These are phyloP conservation scores for Kwoniella dendrophila DNA, from an alignment of 768 basidiomycete genomes.

Conservation along the genomic window DNA sequence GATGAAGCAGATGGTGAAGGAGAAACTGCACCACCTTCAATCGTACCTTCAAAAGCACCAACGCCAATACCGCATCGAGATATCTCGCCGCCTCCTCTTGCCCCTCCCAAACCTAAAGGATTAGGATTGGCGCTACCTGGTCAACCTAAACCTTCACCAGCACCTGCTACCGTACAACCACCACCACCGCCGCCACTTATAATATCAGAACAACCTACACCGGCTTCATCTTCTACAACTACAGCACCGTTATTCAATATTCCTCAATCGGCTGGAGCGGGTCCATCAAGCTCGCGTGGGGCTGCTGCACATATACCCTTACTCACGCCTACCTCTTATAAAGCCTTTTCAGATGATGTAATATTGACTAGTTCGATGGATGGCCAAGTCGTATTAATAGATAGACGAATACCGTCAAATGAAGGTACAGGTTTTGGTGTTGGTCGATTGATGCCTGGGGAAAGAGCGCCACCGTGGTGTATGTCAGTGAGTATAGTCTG, in stretches of 20 bases:
- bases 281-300: conserved; percentile 9
- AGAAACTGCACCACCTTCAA: conserved; percentile 52
- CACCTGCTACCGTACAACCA: conserved; percentile 2
- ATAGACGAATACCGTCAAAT: conserved; percentile 64
- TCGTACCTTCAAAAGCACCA: conserved; percentile 14
- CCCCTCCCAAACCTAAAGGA: conserved; percentile 7
- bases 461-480: conserved; percentile 94
- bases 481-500: conserved; percentile 70
- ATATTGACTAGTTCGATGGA: conserved; percentile 88
- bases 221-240: conserved; percentile 24
- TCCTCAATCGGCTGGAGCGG: conserved; percentile 26
- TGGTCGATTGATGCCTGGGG: conserved; percentile 82
- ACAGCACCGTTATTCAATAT: conserved; percentile 25
- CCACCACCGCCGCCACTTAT: conserved; percentile 34
- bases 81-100: conserved; percentile 14
- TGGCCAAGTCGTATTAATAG: conserved; percentile 90
- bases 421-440: conserved; percentile 66
- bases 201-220: conserved; percentile 26
- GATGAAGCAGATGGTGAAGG: conserved; percentile 67
- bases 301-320: conserved; percentile 54
- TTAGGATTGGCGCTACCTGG: conserved; percentile 29
- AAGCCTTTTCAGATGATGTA: conserved; percentile 74
- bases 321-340: conserved; percentile 65
- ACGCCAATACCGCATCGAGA: conserved; percentile 28
- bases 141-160: conserved; percentile 14